These are phyloP conservation scores for Yamadazyma diddensiae DNA, from an alignment of 1,139 yeast species.

Conservation along the genomic window DNA sequence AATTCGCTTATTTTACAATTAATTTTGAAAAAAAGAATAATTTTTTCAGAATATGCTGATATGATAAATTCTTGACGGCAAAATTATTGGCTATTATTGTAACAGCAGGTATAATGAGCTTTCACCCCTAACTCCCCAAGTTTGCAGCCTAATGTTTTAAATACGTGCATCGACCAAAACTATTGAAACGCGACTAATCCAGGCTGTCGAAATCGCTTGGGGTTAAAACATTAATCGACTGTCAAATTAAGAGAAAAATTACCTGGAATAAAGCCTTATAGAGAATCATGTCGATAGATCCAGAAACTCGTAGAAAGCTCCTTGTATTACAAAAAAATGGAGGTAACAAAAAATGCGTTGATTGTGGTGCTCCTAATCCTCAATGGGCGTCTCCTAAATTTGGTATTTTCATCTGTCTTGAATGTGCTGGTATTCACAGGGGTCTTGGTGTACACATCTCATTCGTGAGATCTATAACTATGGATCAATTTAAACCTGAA, in stretches of 20 bases:
- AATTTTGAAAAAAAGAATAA: no score
- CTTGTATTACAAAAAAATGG: conserved; percentile 78
- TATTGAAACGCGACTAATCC: neutral
- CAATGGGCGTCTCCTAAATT: conserved; percentile 99
- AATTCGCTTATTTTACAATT: no score
- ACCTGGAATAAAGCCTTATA: no score
- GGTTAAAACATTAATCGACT: no score
- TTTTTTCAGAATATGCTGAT: no score
- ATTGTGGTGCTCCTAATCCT: conserved; percentile 93
- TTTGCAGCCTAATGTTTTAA: no score
- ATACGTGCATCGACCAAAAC: neutral
- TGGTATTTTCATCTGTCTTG: conserved; percentile 94
- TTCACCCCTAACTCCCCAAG: no score
- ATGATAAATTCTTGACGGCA: no score
- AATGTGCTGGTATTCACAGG: conserved; percentile 96
- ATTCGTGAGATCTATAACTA: conserved; percentile 91
- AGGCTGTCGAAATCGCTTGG: neutral
- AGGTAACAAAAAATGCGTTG: conserved; percentile 85
- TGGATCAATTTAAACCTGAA: conserved; percentile 96
- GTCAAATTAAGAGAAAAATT: no score
- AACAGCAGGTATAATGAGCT: no score
- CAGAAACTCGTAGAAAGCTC: conserved; percentile 82
- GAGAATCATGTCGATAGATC: conserved; percentile 67
- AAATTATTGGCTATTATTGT: no score
- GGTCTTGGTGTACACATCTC: conserved; percentile 96